A percentile compares a stretch with the other conserved stretches of the same genome.
Evolutionary conservation across 352 stramenopile species (phyloP).

Genomic region (Phytopythium kandeliae): DNA sequence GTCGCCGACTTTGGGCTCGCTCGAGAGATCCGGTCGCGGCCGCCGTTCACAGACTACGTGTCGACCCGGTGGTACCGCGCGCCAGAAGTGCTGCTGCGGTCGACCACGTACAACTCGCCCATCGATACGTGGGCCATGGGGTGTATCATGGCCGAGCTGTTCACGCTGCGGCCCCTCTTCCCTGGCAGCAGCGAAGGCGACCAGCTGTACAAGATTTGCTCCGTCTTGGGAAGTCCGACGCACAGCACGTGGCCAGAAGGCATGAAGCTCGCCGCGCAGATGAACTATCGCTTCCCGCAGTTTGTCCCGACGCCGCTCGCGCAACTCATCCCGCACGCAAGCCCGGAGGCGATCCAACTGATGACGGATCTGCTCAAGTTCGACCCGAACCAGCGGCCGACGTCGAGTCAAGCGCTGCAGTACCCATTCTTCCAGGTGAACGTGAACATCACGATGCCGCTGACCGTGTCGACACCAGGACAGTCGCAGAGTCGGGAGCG

Average conservation of each 20-base stretch:
- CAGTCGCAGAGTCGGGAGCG: conserved; percentile 36
- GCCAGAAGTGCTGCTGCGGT: conserved; percentile 95
- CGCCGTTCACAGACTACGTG: conserved; percentile 97
- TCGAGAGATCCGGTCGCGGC: conserved; percentile 87
- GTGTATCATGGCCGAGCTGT: conserved; percentile 98
- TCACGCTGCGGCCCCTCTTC: conserved; percentile 95
- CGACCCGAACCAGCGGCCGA: conserved; percentile 91
- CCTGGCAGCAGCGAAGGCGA: conserved; percentile 95
- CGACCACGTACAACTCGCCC: conserved; percentile 94
- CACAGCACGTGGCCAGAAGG: conserved; percentile 91
- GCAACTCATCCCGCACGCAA: conserved; percentile 89
- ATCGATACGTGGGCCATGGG: conserved; percentile 98
- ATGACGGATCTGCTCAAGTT: conserved; percentile 93
- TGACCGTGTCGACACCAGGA: conserved; percentile 61
- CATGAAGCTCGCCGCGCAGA: conserved; percentile 92
- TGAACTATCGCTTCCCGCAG: conserved; percentile 95
- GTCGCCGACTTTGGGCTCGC: conserved; percentile 99
- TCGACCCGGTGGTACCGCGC: conserved; percentile 98
- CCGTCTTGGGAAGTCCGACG: conserved; percentile 91
- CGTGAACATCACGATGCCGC: conserved; percentile 61
- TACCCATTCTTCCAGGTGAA: conserved; percentile 94
- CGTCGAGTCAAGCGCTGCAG: conserved; percentile 90
- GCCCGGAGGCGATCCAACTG: conserved; percentile 87
- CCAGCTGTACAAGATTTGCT: conserved; percentile 98
- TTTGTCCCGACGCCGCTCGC: conserved; percentile 89